Percentiles rank a stretch among this genome's conserved stretches.
These are phyloP conservation scores for Paracoccidioides lutzii DNA, from an alignment of 2,329 filamentous ascomycete genomes.

Conservation along the genomic window DNA sequence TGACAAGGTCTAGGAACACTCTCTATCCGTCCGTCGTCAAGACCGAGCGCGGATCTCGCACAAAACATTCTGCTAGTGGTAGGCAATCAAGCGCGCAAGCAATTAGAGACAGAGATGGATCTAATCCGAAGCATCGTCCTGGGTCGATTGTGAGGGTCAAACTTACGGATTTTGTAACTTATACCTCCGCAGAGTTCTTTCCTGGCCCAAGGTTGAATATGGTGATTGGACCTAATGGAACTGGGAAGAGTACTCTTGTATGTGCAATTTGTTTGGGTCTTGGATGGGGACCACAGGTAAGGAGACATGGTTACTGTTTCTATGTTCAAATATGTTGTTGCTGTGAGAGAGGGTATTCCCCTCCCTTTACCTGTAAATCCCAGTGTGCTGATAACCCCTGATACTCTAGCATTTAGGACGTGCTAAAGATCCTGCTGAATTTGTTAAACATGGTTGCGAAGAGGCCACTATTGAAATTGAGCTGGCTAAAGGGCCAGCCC, in stretches of 20 bases:
- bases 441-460: conserved; percentile 76
- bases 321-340: background rate
- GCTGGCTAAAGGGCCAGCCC: conserved; percentile 50
- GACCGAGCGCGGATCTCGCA: background rate
- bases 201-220: conserved; percentile 92
- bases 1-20: background rate
- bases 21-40: background rate
- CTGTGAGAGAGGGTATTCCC: background rate
- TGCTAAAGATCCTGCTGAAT: conserved; percentile 72
- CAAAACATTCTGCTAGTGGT: background rate
- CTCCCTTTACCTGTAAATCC: too few species aligned
- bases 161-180: conserved; percentile 85
- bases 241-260: conserved; percentile 92
- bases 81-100: background rate
- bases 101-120: background rate
- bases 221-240: conserved; percentile 98
- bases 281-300: conserved; percentile 59
- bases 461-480: conserved; percentile 83
- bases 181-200: conserved; percentile 79
- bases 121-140: conserved; percentile 38
- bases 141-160: conserved; percentile 83
- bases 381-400: background rate
- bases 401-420: conserved; percentile 57
- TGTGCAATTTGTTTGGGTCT: conserved; percentile 92
- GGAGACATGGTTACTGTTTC: conserved; percentile 7